Conservation (phyloP, 2,329 filamentous ascomycete genomes). For the Penicillium sumatraense region DNA sequence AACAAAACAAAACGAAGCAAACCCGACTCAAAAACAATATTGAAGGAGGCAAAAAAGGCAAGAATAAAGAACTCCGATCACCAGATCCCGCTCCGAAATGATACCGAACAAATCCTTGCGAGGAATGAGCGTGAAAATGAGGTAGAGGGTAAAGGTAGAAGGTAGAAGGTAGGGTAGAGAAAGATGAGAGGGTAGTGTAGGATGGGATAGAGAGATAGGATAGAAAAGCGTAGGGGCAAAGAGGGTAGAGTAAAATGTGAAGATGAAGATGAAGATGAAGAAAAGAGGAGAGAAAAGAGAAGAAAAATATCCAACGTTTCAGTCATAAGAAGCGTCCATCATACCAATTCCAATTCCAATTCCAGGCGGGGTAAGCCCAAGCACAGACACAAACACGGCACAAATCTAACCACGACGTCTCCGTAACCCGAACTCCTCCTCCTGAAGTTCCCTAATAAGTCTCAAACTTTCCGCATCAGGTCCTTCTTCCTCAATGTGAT, state of each 20-base stretch:
- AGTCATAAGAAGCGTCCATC: slow-evolving; percentile 18
- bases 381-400: too few species aligned
- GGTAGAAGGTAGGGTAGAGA: slow-evolving; percentile 2
- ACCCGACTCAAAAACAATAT: too few species aligned
- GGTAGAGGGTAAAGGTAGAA: background rate
- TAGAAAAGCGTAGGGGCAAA: too few species aligned
- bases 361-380: too few species aligned
- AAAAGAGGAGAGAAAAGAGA: slow-evolving; percentile 17
- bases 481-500: slow-evolving; percentile 34
- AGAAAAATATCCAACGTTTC: slow-evolving; percentile 8
- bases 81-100: slow-evolving; percentile 19
- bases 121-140: background rate
- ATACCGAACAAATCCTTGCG: slow-evolving; percentile 20
- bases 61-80: slow-evolving; percentile 28
- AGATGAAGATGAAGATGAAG: too few species aligned
- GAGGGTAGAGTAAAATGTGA: too few species aligned
- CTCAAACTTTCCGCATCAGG: slow-evolving; percentile 49
- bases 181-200: too few species aligned
- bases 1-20: slow-evolving; percentile 15
- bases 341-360: too few species aligned
- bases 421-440: slow-evolving; percentile 51
- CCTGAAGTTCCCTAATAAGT: slow-evolving; percentile 50
- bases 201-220: too few species aligned
- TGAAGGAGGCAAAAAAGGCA: too few species aligned
- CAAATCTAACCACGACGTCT: slow-evolving; percentile 32